phyloP scores from a whole-genome alignment of 768 basidiomycete species.

The Tricholoma bakamatsutake region DNA sequence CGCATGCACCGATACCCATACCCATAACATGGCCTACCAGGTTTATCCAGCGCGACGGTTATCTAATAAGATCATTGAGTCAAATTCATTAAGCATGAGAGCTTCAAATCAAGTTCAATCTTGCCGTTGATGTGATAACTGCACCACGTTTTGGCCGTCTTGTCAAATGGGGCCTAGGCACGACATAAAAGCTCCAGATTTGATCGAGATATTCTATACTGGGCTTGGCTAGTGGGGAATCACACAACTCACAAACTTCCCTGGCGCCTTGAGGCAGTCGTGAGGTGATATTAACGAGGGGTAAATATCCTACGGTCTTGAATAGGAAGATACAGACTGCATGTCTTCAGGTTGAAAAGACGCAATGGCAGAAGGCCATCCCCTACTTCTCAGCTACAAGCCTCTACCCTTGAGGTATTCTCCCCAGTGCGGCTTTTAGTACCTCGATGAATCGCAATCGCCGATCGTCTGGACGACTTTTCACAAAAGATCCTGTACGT shows the following conservation, averaged over 20 bases:
- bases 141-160: not conserved
- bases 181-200: constrained; percentile 4
- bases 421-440: constrained; percentile 22
- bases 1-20: too few relatives aligned
- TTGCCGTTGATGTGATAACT: not conserved
- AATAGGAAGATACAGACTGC: constrained; percentile 15
- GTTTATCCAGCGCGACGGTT: too few relatives aligned
- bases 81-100: not conserved
- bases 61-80: too few relatives aligned
- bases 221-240: not conserved
- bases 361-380: constrained; percentile 9
- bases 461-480: constrained; percentile 20
- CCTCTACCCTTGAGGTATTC: constrained; percentile 14
- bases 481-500: constrained; percentile 13
- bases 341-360: constrained; percentile 15
- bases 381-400: constrained; percentile 1
- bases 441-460: not conserved
- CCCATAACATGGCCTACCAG: too few relatives aligned
- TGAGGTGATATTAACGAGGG: constrained; percentile 27
- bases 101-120: too few relatives aligned
- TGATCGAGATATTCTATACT: constrained; percentile 10
- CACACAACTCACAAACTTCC: constrained; percentile 8
- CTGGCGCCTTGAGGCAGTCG: constrained; percentile 20
- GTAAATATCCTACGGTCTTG: constrained; percentile 18
- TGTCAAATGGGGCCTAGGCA: too few relatives aligned